These are phyloP conservation scores for Lanmaoa rubissima DNA, from an alignment of 768 basidiomycete species.

Conservation along the genomic window DNA sequence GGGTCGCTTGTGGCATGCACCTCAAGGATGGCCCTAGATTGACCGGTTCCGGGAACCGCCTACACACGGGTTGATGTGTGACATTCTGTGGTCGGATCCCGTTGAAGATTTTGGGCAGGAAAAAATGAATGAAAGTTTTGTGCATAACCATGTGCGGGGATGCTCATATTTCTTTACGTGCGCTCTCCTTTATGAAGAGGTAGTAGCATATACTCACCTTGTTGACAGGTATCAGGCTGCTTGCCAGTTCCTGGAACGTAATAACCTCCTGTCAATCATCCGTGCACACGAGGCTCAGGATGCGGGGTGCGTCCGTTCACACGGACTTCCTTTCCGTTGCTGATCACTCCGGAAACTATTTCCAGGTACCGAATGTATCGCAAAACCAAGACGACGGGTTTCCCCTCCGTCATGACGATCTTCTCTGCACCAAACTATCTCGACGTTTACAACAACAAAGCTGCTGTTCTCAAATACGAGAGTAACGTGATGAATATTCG, in stretches of 20 bases:
- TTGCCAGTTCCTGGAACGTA: slow-evolving; percentile 95
- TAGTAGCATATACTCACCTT: neutral
- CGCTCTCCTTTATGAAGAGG: slow-evolving; percentile 16
- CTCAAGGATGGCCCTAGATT: slow-evolving; percentile 49
- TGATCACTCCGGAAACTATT: neutral
- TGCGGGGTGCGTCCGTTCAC: slow-evolving; percentile 68
- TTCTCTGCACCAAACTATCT: slow-evolving; percentile 98
- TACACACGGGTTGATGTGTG: slow-evolving; percentile 96
- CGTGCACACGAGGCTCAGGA: slow-evolving; percentile 99
- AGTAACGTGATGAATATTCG: slow-evolving; percentile 98
- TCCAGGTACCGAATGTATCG: slow-evolving; percentile 95
- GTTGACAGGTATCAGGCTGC: slow-evolving; percentile 84
- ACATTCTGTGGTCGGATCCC: slow-evolving; percentile 98
- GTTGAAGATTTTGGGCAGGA: slow-evolving; percentile 96
- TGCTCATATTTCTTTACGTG: slow-evolving; percentile 96
- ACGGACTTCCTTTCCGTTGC: neutral
- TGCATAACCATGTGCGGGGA: slow-evolving; percentile 96
- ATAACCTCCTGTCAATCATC: slow-evolving; percentile 95
- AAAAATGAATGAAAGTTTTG: slow-evolving; percentile 84
- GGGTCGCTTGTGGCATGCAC: neutral
- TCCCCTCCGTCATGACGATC: slow-evolving; percentile 99
- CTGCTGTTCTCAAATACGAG: slow-evolving; percentile 98
- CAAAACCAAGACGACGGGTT: slow-evolving; percentile 96
- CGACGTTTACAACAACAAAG: slow-evolving; percentile 99
- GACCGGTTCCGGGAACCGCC: slow-evolving; percentile 99